A percentile compares a stretch with the other conserved stretches of the same genome.
Evolutionary conservation across 805 yeast species (phyloP).

Genomic region (Priceomyces fermenticarens): DNA sequence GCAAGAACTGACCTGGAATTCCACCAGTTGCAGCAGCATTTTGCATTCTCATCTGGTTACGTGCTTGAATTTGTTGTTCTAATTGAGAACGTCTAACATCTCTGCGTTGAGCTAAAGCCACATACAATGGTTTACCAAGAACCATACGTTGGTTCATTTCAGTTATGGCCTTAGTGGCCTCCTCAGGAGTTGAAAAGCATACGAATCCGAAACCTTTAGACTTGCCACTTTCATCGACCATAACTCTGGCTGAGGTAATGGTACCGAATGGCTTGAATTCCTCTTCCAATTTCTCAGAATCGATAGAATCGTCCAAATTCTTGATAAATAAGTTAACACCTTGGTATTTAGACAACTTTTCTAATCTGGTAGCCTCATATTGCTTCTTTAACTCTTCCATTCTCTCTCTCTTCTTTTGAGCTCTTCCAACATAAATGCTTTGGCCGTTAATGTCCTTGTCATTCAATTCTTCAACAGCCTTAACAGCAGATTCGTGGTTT

Average conservation of each 20-base stretch:
- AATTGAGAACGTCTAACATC: constrained; percentile 96
- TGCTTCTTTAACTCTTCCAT: constrained; percentile 91
- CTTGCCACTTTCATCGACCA: constrained; percentile 92
- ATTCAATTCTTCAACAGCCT: constrained; percentile 90
- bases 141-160: constrained; percentile 98
- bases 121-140: constrained; percentile 93
- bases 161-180: constrained; percentile 96
- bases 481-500: constrained; percentile 80
- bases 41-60: constrained; percentile 97
- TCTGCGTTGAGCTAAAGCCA: constrained; percentile 98
- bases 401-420: constrained; percentile 98
- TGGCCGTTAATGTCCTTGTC: constrained; percentile 83
- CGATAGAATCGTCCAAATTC: constrained; percentile 91
- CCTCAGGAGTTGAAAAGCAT: constrained; percentile 96
- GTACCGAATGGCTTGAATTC: constrained; percentile 92
- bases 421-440: constrained; percentile 93
- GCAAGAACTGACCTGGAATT: constrained; percentile 82
- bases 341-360: constrained; percentile 90
- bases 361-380: constrained; percentile 88
- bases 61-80: constrained; percentile 96
- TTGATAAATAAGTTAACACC: constrained; percentile 96
- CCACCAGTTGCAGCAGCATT: constrained; percentile 90
- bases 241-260: constrained; percentile 93
- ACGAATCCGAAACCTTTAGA: constrained; percentile 99
- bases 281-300: constrained; percentile 86